These are phyloP conservation scores for Rhodamnia rubescens DNA, from an alignment of 345 rosid genomes.

Conservation along the genomic window DNA sequence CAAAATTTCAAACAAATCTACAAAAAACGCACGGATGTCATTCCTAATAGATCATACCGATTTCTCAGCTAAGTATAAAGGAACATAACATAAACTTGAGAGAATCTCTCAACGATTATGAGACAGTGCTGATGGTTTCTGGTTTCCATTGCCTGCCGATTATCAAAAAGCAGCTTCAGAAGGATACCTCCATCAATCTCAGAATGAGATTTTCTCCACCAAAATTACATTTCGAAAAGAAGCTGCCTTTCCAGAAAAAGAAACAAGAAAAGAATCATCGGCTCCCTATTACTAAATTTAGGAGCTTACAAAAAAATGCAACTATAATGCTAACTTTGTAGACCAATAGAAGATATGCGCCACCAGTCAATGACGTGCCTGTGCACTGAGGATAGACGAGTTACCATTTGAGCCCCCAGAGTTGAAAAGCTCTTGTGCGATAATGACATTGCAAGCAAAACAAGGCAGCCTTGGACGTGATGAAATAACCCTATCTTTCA, in stretches of 20 bases:
- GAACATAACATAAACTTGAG: neutral
- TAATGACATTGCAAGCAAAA: neutral
- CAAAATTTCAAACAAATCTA: neutral
- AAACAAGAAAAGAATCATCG: slow-evolving; percentile 3
- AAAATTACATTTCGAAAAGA: neutral
- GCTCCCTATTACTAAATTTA: slow-evolving; percentile 11
- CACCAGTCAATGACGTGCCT: neutral
- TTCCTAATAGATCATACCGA: neutral
- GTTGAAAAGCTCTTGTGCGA: neutral
- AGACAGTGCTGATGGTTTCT: neutral
- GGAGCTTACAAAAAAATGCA: slow-evolving; percentile 21
- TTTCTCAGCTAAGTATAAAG: neutral
- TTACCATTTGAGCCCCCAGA: neutral
- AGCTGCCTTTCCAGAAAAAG: neutral
- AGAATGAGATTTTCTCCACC: neutral
- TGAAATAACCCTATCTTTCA: slow-evolving; percentile 4
- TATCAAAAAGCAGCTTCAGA: neutral
- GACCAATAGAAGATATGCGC: neutral
- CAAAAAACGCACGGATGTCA: neutral
- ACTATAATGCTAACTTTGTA: slow-evolving; percentile 1
- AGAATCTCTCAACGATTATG: neutral
- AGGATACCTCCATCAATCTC: neutral
- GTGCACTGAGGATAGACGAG: neutral
- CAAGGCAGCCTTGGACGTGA: neutral
- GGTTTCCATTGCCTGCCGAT: neutral